Base-by-base conservation (phyloP, 2,329 filamentous ascomycete genomes). In the Neurospora sp. region DNA sequence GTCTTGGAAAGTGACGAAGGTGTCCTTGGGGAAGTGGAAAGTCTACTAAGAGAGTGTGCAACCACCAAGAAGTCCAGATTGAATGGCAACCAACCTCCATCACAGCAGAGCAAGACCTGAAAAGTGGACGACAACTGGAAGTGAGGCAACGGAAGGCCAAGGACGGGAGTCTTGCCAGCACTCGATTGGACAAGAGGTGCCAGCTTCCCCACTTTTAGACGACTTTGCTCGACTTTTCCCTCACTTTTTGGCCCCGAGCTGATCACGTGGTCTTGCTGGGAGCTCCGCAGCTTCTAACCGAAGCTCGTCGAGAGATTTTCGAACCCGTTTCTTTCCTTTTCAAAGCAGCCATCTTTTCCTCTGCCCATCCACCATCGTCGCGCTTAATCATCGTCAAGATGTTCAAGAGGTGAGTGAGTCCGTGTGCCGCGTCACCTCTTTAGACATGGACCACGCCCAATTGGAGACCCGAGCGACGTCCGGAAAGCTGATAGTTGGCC, bases 381-480 rank as follows among this genome's bases (percentile, higher is more conserved):
- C 86, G 87, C 86, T 87, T 84, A 83, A 83, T 86, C 86, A 88
- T 89, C 88, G 83, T 82, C 86, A 91, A 87, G 88, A 92, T 92
- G 90, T 90, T 92, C 85, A 91, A 91, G 89, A 92, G 89, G 90
- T 92, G 83, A 83, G 89, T 87, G 72, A 71, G 74, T 72, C 76
- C 57, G 17, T 12, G 19, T 40, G 3, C 33, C 19, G 41, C 28
- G 23, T 67, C 38, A 71, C 70, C 52, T 62, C 70, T 17, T 68
- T 69, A 52, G 66, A 66, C 71, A 70, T 72, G 81, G 84, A 86
- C 86, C 84, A 84, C 80, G 77, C 71, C 76, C 80, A 83, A 85
- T 84, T 84, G 82, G 52, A 33, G 23, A 62, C 12, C 23, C 52
- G 23, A 57, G 23, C 23, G 52, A 62, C 52, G 52, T 62, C 52